Evolutionary conservation across 805 yeast genomes (phyloP).

Genomic region (Danielia oregonensis): DNA sequence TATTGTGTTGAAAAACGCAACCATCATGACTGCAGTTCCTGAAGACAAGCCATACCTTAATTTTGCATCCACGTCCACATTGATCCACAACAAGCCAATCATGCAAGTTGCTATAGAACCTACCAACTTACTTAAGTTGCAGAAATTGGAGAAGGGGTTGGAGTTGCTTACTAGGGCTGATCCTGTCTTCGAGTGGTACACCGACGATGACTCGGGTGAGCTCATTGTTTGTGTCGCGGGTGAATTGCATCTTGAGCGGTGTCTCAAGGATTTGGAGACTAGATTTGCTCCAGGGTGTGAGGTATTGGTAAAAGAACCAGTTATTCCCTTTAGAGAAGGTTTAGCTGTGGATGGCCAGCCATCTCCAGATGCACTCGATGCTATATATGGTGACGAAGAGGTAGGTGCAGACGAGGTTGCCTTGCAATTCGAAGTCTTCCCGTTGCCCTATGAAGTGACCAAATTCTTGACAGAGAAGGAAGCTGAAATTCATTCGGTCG

Average conservation of each 20-base stretch:
- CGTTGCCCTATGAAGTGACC: slow-evolving; percentile 52
- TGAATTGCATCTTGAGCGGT: slow-evolving; percentile 91
- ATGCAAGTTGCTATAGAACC: slow-evolving; percentile 97
- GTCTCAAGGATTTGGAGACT: slow-evolving; percentile 84
- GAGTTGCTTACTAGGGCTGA: slow-evolving; percentile 81
- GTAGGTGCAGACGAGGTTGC: slow-evolving; percentile 28
- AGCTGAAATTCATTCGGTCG: slow-evolving; percentile 36
- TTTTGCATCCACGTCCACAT: slow-evolving; percentile 44
- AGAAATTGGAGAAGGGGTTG: slow-evolving; percentile 71
- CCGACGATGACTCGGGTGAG: slow-evolving; percentile 85
- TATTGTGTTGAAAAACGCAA: slow-evolving; percentile 80
- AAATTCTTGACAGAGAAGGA: slow-evolving; percentile 48
- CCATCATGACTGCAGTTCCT: slow-evolving; percentile 54
- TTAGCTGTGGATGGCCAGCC: slow-evolving; percentile 46
- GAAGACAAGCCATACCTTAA: slow-evolving; percentile 79
- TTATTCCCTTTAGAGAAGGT: slow-evolving; percentile 91
- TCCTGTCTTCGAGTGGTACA: slow-evolving; percentile 85
- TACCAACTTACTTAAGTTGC: slow-evolving; percentile 75
- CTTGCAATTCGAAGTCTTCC: slow-evolving; percentile 52
- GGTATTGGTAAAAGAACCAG: slow-evolving; percentile 82
- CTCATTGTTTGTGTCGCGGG: slow-evolving; percentile 94
- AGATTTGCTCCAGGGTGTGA: slow-evolving; percentile 87
- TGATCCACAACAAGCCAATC: slow-evolving; percentile 74
- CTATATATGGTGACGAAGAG: slow-evolving; percentile 14
- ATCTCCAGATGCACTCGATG: slow-evolving; percentile 8